Base-by-base conservation (phyloP, 1,284 basidiomycete species). In the Hemileia vastatrix region DNA sequence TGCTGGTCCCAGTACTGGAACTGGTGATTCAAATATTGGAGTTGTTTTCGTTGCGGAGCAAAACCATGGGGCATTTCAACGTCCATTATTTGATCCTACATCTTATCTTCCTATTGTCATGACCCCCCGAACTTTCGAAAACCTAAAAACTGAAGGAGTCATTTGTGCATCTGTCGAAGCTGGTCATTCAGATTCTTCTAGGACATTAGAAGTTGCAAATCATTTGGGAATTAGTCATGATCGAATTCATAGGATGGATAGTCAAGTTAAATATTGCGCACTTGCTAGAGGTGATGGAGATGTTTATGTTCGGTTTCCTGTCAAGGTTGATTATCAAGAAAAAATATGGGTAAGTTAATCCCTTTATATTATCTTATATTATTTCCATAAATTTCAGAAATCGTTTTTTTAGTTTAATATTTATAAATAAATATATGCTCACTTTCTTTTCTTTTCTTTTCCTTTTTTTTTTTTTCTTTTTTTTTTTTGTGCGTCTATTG, bases 91-190 rank as follows among this genome's bases (percentile, higher is more conserved):
- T 21, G 5, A 32, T 43, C 36, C 6, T 21, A 33, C 19, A 21
- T 53, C 63, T 11, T 50, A 68, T 71, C 73, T 70, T 24, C 33
- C 53, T 4, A 49, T 67, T 47, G 44, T 50, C 36, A 65, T 57
- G 33, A 4, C 11, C 11, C 31, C 11, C n/a, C 23, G 15, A 3
- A 18, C 11, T 3, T 27, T n/a, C 2, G 11, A 43, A 5, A 6
- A 4, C 3, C 44, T 56, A 27, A 31, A 5, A 2, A 4, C 80
- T 49, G 78, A 77, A 54, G 80, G 89, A 18, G 83, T 81, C 65
- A 84, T 95, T 77, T 84, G 97, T 68, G 94, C 97, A 78, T 92
- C 88, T 1, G 89, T 94, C 51, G 95, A 99, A 76, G 85, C 90
- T 2, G 87, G 86, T 1, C 95, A 98, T 76, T 87, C 90, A 2